Percentiles rank a stretch among this genome's conserved stretches.
Conservation (phyloP, 1,139 yeast genomes). For the Saccharomycopsis hybrid region DNA sequence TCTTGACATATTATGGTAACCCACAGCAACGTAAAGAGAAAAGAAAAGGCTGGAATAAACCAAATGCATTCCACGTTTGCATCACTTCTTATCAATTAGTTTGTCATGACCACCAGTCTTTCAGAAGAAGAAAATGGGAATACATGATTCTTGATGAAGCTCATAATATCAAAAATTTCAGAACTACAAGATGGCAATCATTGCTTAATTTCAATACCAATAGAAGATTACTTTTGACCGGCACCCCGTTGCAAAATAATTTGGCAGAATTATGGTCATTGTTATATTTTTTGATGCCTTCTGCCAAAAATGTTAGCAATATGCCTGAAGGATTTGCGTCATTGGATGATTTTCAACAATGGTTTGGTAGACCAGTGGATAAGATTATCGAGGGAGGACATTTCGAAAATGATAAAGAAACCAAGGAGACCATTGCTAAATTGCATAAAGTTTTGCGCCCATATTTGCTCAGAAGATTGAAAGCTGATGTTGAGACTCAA, state of each 20-base stretch:
- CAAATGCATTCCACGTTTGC: slow-evolving; percentile 93
- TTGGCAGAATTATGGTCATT: slow-evolving; percentile 92
- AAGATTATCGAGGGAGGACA: slow-evolving; percentile 74
- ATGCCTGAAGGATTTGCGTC: slow-evolving; percentile 98
- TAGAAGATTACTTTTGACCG: slow-evolving; percentile 80
- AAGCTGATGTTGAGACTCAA: slow-evolving; percentile 95
- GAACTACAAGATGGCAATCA: slow-evolving; percentile 97
- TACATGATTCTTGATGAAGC: slow-evolving; percentile 98
- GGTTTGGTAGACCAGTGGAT: slow-evolving; percentile 98
- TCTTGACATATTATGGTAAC: slow-evolving; percentile 93
- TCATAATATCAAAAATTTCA: slow-evolving; percentile 91
- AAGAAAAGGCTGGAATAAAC: slow-evolving; percentile 96
- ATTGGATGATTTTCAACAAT: slow-evolving; percentile 89
- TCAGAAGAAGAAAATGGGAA: slow-evolving; percentile 88
- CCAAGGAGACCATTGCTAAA: slow-evolving; percentile 77
- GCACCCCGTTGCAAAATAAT: slow-evolving; percentile 92
- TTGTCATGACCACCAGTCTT: slow-evolving; percentile 92
- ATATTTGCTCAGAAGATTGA: slow-evolving; percentile 80
- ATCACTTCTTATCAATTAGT: slow-evolving; percentile 95
- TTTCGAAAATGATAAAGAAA: slow-evolving; percentile 55
- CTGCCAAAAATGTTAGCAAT: slow-evolving; percentile 54
- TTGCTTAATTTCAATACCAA: slow-evolving; percentile 88
- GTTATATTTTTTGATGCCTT: slow-evolving; percentile 92
- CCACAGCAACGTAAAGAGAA: slow-evolving; percentile 96
- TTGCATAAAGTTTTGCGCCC: slow-evolving; percentile 93